A percentile compares a stretch with the other conserved stretches of the same genome.
Conservation (phyloP, 2,329 filamentous ascomycete genomes). For the Talaromyces albobiverticillius region DNA sequence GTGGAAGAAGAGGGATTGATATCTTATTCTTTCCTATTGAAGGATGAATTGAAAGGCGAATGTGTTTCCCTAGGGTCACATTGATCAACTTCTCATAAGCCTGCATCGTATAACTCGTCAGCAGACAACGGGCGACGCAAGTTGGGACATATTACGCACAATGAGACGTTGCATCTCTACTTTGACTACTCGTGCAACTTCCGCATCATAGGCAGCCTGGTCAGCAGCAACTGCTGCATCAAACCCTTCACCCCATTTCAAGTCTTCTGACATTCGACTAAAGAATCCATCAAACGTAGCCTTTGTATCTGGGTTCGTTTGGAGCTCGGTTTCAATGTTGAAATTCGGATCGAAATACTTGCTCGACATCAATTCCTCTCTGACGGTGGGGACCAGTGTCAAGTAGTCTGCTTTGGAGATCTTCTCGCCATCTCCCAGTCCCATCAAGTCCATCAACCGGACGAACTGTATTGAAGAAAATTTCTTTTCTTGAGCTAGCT, state of each 20-base stretch:
- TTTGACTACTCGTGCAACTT: conserved; percentile 25
- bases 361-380: conserved; percentile 5
- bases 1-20: conserved; percentile 49
- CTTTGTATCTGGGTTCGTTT: conserved; percentile 47
- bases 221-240: conserved; percentile 26
- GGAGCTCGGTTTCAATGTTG: conserved; percentile 45
- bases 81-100: conserved; percentile 53
- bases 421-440: conserved; percentile 1
- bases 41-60: conserved; percentile 55
- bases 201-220: conserved; percentile 33
- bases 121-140: not conserved
- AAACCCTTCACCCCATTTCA: conserved; percentile 4
- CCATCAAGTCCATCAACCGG: conserved; percentile 35
- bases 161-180: conserved; percentile 34
- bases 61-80: conserved; percentile 44
- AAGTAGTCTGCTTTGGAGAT: conserved; percentile 4
- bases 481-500: conserved; percentile 34
- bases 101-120: conserved; percentile 29
- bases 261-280: conserved; percentile 43
- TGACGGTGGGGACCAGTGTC: not conserved
- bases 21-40: conserved; percentile 51
- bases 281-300: conserved; percentile 56
- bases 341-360: conserved; percentile 29
- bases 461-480: conserved; percentile 50
- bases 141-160: not conserved